phyloP scores from a whole-genome alignment of 257 asterid genomes.

The Rubia yunnanensis region DNA sequence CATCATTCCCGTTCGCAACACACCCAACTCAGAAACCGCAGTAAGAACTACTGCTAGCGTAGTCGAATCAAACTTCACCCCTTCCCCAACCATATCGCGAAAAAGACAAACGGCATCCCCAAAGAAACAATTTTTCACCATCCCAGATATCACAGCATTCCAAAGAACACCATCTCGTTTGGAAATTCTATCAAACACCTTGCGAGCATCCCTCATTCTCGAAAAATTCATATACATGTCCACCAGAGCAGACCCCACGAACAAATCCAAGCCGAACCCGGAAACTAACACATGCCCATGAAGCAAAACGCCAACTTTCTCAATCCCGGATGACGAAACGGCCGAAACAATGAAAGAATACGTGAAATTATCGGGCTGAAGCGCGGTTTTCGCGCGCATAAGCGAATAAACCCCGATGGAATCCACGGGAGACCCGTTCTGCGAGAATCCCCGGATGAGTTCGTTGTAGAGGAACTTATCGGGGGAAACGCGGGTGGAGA shows the following conservation, averaged over 20 bases:
- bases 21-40: slow-evolving; percentile 65
- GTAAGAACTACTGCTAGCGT: slow-evolving; percentile 66
- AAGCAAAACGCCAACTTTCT: slow-evolving; percentile 48
- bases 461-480: slow-evolving; percentile 82
- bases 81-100: slow-evolving; percentile 38
- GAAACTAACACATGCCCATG: slow-evolving; percentile 64
- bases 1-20: slow-evolving; percentile 56
- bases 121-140: slow-evolving; percentile 57
- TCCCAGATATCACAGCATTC: slow-evolving; percentile 75
- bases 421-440: slow-evolving; percentile 34
- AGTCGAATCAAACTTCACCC: slow-evolving; percentile 45
- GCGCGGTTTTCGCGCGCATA: slow-evolving; percentile 30
- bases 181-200: slow-evolving; percentile 67
- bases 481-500: slow-evolving; percentile 31
- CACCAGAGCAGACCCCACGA: slow-evolving; percentile 78
- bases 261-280: slow-evolving; percentile 56
- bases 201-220: slow-evolving; percentile 36
- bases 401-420: slow-evolving; percentile 38
- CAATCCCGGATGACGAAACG: slow-evolving; percentile 19
- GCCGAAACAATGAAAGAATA: slow-evolving; percentile 57
- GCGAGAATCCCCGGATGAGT: slow-evolving; percentile 54
- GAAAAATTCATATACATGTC: slow-evolving; percentile 44
- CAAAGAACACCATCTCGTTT: slow-evolving; percentile 73
- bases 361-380: slow-evolving; percentile 67
- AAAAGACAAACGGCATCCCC: slow-evolving; percentile 31